A percentile compares a stretch with the other conserved stretches of the same genome.
Evolutionary conservation across 306 rosid species (phyloP).

Genomic region (Fagus sylvatica): DNA sequence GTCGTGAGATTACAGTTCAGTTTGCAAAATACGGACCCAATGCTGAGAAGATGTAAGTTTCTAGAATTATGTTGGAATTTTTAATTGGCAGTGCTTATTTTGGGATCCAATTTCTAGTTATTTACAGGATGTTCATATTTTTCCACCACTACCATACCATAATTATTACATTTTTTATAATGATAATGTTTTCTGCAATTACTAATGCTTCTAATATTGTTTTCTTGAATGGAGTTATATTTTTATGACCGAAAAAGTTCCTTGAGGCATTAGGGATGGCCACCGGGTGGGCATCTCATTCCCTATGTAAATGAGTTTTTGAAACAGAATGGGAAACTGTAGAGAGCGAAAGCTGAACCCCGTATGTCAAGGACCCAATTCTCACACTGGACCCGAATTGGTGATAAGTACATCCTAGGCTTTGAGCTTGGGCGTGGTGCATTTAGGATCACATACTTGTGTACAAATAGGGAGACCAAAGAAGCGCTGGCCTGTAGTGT

Average conservation of each 20-base stretch:
- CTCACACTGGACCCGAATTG: no score
- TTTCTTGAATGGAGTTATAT: neutral
- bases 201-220: neutral
- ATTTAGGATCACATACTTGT: no score
- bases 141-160: neutral
- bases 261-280: neutral
- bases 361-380: no score
- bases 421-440: no score
- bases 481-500: no score
- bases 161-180: neutral
- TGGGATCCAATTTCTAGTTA: neutral
- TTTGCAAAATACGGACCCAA: slow-evolving; percentile 95
- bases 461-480: no score
- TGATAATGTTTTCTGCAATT: neutral
- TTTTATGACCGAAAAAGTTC: neutral
- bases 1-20: slow-evolving; percentile 91
- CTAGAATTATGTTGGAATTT: neutral
- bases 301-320: no score
- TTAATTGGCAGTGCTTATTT: neutral
- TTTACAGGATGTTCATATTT: neutral
- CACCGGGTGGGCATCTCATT: no score
- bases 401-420: no score
- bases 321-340: no score
- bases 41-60: slow-evolving; percentile 87
- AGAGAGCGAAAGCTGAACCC: no score